Conservation (phyloP, 345 rosid genomes). For the Eucalyptus dawsonii region DNA sequence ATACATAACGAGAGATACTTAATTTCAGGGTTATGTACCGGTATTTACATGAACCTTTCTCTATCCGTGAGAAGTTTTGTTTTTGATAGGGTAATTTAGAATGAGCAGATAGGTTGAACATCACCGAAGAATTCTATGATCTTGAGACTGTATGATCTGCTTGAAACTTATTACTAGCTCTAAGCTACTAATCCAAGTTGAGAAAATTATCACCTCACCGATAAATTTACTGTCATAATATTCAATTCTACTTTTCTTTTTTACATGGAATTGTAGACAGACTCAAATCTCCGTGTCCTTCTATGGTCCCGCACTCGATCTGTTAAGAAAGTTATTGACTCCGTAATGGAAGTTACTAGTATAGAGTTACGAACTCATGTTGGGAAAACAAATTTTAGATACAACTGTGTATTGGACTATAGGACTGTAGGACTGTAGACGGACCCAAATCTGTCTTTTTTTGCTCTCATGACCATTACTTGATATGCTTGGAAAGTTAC, state of each 20-base stretch:
- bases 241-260: background rate
- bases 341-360: background rate
- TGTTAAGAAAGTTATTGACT: background rate
- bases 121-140: background rate
- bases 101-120: background rate
- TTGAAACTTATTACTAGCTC: background rate
- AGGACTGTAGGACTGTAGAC: too few relatives aligned
- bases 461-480: too few relatives aligned
- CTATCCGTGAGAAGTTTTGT: background rate
- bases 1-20: too few relatives aligned
- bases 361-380: background rate
- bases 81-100: background rate
- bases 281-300: background rate
- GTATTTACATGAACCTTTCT: too few relatives aligned
- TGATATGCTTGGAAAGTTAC: too few relatives aligned
- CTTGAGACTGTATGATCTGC: background rate
- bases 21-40: too few relatives aligned
- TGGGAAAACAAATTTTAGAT: background rate
- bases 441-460: too few relatives aligned
- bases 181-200: background rate
- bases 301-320: background rate
- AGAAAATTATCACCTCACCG: background rate
- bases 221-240: background rate
- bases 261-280: background rate
- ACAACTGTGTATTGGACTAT: too few relatives aligned